phyloP scores from a whole-genome alignment of 2,329 filamentous ascomycete species.

The Stylonectria norvegica region DNA sequence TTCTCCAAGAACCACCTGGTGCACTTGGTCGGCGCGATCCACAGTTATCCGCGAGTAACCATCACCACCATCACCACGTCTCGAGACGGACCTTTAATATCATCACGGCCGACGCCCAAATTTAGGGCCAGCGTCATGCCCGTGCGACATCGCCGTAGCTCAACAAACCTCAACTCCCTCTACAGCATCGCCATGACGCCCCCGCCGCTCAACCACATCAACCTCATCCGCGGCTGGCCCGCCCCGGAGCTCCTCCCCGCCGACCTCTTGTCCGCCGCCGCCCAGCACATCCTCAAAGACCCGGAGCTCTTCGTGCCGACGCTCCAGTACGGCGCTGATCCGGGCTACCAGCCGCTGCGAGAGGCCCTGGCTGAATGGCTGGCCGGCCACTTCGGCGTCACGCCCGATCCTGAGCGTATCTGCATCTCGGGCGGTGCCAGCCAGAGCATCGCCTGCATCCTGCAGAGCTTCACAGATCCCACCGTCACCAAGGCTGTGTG shows the following conservation, averaged over 20 bases:
- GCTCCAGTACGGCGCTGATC: conserved; percentile 77
- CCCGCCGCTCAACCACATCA: conserved; percentile 48
- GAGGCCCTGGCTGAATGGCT: conserved; percentile 70
- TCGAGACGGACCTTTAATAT: neutral
- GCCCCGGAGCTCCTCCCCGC: conserved; percentile 61
- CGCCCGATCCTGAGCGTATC: conserved; percentile 55
- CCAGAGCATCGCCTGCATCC: conserved; percentile 73
- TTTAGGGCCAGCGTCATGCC: conserved; percentile 7
- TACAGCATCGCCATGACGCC: conserved; percentile 18
- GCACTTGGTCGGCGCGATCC: too few species aligned
- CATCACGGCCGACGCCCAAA: neutral
- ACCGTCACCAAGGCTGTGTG: conserved; percentile 71
- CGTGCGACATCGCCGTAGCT: conserved; percentile 22
- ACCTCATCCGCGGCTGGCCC: conserved; percentile 68
- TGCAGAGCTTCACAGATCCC: conserved; percentile 79
- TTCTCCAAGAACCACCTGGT: too few species aligned
- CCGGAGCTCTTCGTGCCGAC: conserved; percentile 56
- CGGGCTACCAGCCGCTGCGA: conserved; percentile 68
- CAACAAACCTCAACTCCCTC: conserved; percentile 10
- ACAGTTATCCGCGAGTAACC: conserved; percentile 21
- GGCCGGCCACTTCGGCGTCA: conserved; percentile 53
- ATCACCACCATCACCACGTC: neutral
- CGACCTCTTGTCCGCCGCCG: conserved; percentile 57
- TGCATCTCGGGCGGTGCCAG: conserved; percentile 82
- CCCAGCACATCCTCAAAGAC: conserved; percentile 58